Evolutionary conservation across 2,329 filamentous ascomycete genomes (phyloP).

Genomic region (Exophiala sp.): DNA sequence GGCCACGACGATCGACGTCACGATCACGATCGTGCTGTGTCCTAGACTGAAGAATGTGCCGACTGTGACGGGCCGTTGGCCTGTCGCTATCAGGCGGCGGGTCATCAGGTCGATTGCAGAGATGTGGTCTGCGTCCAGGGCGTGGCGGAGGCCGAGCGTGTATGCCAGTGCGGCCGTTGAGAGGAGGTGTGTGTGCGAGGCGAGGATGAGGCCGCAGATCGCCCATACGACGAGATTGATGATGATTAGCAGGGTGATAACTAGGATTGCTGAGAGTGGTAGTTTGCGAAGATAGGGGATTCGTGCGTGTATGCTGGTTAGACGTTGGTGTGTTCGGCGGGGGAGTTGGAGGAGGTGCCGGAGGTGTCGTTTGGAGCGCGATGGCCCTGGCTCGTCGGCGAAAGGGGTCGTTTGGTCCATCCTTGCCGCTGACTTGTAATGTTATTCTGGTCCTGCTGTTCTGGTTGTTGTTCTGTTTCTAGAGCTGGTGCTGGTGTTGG

Average conservation of each 20-base stretch:
- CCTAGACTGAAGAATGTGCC: constrained; percentile 92
- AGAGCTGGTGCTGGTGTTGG: no score
- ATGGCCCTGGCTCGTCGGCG: background rate
- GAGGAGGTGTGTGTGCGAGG: constrained; percentile 47
- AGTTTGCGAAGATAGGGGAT: constrained; percentile 52
- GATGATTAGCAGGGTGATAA: constrained; percentile 49
- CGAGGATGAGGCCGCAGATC: constrained; percentile 48
- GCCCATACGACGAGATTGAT: constrained; percentile 56
- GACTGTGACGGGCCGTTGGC: constrained; percentile 80
- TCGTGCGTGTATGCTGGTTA: constrained; percentile 29
- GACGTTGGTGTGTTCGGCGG: constrained; percentile 2
- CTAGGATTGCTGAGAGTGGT: constrained; percentile 52
- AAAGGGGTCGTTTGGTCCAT: background rate
- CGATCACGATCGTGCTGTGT: constrained; percentile 85
- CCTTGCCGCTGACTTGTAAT: no score
- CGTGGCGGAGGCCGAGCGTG: constrained; percentile 82
- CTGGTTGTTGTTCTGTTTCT: no score
- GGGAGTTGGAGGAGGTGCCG: background rate
- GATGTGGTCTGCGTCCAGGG: constrained; percentile 95
- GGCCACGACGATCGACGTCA: constrained; percentile 87
- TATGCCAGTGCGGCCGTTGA: constrained; percentile 80
- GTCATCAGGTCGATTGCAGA: constrained; percentile 94
- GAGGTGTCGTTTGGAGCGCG: background rate
- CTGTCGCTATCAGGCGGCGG: constrained; percentile 74
- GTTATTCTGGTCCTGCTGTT: no score